phyloP scores from a whole-genome alignment of 2,329 filamentous ascomycete genomes.

The Arthrobotrys pseudoclavata region DNA sequence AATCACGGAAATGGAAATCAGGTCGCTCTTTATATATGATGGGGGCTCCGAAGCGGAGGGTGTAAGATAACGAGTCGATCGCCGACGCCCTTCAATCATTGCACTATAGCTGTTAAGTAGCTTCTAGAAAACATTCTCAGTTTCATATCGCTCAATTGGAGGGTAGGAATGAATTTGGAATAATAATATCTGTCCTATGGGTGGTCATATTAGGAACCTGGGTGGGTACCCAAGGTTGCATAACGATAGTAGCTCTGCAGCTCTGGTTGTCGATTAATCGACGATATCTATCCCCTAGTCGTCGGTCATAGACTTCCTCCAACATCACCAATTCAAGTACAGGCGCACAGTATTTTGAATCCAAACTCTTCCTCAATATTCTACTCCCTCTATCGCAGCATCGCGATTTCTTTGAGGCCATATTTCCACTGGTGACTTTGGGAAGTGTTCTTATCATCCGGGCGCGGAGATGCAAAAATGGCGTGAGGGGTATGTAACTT shows the following conservation, averaged over 20 bases:
- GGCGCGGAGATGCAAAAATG: conserved; percentile 2
- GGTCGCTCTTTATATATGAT: neutral
- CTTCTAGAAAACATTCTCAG: conserved; percentile 23
- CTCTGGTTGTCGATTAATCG: neutral
- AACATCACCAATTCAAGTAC: neutral
- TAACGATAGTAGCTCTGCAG: neutral
- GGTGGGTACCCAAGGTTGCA: conserved; percentile 22
- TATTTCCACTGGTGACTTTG: neutral
- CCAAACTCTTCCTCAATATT: neutral
- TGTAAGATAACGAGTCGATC: neutral
- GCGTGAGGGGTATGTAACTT: conserved; percentile 29
- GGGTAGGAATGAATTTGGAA: conserved; percentile 20
- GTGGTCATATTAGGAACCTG: neutral
- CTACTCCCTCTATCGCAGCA: neutral
- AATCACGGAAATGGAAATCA: neutral
- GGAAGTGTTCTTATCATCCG: neutral
- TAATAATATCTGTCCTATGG: conserved; percentile 19
- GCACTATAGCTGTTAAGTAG: neutral
- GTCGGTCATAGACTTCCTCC: neutral
- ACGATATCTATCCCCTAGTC: neutral
- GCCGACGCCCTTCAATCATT: neutral
- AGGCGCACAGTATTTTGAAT: neutral
- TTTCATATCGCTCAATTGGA: conserved; percentile 1
- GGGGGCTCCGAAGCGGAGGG: neutral
- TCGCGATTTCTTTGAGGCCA: neutral